Base-by-base conservation (phyloP, 352 stramenopile genomes). In the Saprolegnia diclina region DNA sequence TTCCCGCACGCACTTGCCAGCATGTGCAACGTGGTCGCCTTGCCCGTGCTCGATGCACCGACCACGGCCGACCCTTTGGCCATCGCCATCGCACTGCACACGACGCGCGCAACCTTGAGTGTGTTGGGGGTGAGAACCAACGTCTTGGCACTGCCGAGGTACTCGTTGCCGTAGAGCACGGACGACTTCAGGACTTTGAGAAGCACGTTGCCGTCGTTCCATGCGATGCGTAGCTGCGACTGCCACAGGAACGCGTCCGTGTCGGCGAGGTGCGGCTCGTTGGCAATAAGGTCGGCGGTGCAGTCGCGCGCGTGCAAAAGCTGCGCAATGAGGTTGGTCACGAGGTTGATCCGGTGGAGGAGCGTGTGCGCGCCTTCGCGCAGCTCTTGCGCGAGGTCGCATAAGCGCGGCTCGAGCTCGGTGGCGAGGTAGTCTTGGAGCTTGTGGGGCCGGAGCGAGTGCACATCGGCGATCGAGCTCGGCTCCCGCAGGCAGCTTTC, bases 131-230 rank as follows among this genome's bases (percentile, higher is more conserved):
- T n/a, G 4, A 69, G 19, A 24, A 53, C 24, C n/a, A 50, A 9
- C 19, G 50, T 38, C 19, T 32, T 71, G 21, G 67, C 63, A 66
- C 89, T 91, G 3, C 83, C 85, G 1, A 80, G 56, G 44, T 91
- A 93, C 64, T 93, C 85, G 38, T 89, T 84, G 0, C 85, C 85
- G 35, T 91, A 91, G 11, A 73, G 61, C 24, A 92, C 64, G 29
- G 72, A 67, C 0, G 78, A 79, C 7, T 78, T 80, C 62, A 89
- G 55, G 37, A 94, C 18, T 21, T 78, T 79, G 11, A 92, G 56
- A 32, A 71, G 76, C 11, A 92, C 42, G 11, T 79, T 68, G 11
- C 68, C 85, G 9, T 84, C 75, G 22, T 90, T 75, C 45, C 87
- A 91, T 64, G 88, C 88, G 32, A 82, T 77, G 0, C 83, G 83